Percentiles rank a stretch among this genome's conserved stretches.
Conservation (phyloP, 495 filamentous ascomycete species). For the Neurospora sp. region DNA sequence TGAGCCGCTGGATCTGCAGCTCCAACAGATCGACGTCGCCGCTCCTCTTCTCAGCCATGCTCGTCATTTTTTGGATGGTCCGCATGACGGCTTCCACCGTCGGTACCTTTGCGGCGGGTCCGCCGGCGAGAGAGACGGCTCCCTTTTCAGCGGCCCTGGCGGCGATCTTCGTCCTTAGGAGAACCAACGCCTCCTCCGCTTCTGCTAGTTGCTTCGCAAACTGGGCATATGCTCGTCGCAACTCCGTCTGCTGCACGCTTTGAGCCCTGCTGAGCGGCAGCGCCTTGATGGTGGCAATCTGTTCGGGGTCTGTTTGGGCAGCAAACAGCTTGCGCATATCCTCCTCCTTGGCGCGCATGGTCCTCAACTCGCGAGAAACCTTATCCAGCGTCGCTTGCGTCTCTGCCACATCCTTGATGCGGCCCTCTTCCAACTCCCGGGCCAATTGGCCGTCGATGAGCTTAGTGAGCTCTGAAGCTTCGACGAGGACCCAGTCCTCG, state of each 20-base stretch:
- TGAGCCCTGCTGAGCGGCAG: conserved; percentile 78
- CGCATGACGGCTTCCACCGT: conserved; percentile 86
- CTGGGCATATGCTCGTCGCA: conserved; percentile 57
- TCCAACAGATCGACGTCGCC: conserved; percentile 85
- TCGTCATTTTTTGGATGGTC: conserved; percentile 86
- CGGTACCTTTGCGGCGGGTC: conserved; percentile 40
- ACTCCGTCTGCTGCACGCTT: conserved; percentile 65
- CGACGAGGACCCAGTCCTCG: conserved; percentile 59
- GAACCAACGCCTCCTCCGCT: conserved; percentile 66
- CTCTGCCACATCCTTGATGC: conserved; percentile 50
- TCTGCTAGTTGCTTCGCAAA: conserved; percentile 66
- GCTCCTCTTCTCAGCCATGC: conserved; percentile 75
- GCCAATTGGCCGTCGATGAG: conserved; percentile 46
- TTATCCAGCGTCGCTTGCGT: conserved; percentile 52
- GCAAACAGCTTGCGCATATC: conserved; percentile 64
- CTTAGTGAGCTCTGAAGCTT: conserved; percentile 52
- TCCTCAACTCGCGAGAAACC: conserved; percentile 53
- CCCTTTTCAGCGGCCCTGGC: conserved; percentile 14
- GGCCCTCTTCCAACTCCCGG: conserved; percentile 50
- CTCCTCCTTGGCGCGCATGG: conserved; percentile 56
- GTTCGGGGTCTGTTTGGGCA: conserved; percentile 51
- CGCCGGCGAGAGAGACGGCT: conserved; percentile 16
- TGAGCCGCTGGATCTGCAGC: conserved; percentile 62
- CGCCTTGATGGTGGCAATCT: conserved; percentile 44
- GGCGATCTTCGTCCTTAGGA: conserved; percentile 73